A percentile compares a stretch with the other conserved stretches of the same genome.
These are phyloP conservation scores for Ceratocystiopsis sp. DNA, from an alignment of 2,329 filamentous ascomycete genomes.

Conservation along the genomic window DNA sequence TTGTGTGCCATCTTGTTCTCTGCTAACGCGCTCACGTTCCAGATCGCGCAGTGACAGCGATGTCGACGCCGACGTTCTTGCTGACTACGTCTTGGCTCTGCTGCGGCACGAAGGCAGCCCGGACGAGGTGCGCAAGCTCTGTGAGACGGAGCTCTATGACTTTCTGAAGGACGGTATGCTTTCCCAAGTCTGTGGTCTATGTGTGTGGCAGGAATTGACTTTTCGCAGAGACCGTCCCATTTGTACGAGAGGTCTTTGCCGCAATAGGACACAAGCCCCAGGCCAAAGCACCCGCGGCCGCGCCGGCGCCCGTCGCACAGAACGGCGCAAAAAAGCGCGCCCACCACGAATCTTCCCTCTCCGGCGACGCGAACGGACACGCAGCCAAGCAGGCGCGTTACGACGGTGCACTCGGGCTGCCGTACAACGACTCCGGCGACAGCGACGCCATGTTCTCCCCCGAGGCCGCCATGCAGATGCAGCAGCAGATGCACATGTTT, in stretches of 20 bases:
- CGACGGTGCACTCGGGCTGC: constrained; percentile 18
- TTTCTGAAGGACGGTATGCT: constrained; percentile 50
- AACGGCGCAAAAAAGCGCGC: constrained; percentile 31
- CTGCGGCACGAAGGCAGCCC: constrained; percentile 51
- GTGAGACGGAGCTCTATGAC: constrained; percentile 55
- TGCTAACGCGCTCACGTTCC: constrained; percentile 6
- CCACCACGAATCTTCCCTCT: constrained; percentile 26
- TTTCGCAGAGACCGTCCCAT: constrained; percentile 34
- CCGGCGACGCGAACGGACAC: background rate
- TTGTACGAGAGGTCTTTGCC: constrained; percentile 55
- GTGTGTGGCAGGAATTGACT: too few species aligned
- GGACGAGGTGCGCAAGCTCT: constrained; percentile 47
- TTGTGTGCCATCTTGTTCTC: too few species aligned
- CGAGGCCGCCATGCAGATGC: constrained; percentile 29
- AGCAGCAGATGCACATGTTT: constrained; percentile 24
- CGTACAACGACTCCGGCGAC: too few species aligned
- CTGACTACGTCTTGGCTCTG: constrained; percentile 69
- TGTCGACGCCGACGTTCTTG: constrained; percentile 66
- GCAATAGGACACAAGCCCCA: constrained; percentile 38
- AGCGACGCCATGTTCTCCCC: too few species aligned
- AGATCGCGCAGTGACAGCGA: constrained; percentile 68
- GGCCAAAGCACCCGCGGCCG: background rate
- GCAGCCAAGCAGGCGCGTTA: constrained; percentile 40
- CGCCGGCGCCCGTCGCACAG: background rate
- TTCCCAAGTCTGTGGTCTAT: background rate